Percentiles rank a stretch among this genome's conserved stretches.
phyloP scores from a whole-genome alignment of 805 yeast genomes.

The Maudiozyma turicensis region DNA sequence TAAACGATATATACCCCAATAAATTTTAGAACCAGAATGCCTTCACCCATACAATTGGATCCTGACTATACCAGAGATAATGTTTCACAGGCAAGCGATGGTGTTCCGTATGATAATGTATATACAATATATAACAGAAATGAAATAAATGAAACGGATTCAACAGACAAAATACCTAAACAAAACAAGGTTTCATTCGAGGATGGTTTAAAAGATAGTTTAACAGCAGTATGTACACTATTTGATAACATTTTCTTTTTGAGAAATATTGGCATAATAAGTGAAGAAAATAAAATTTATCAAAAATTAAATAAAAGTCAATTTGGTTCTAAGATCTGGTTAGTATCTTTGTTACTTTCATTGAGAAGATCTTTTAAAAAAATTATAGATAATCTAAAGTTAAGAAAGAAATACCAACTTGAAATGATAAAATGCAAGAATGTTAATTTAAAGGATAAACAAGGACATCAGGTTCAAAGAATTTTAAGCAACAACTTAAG shows the following conservation, averaged over 20 bases:
- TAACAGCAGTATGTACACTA: slow-evolving; percentile 18
- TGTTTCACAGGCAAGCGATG: too few species aligned
- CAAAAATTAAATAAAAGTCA: slow-evolving; percentile 19
- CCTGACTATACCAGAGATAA: too few species aligned
- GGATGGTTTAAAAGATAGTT: slow-evolving; percentile 11
- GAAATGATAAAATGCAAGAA: slow-evolving; percentile 7
- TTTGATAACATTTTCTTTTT: slow-evolving; percentile 24
- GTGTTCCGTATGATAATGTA: too few species aligned
- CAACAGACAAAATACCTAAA: background rate
- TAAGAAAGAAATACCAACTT: slow-evolving; percentile 8
- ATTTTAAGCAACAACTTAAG: background rate
- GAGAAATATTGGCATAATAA: slow-evolving; percentile 21
- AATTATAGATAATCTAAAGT: slow-evolving; percentile 5
- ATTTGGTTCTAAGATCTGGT: slow-evolving; percentile 25
- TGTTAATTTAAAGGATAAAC: background rate
- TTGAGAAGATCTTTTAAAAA: slow-evolving; percentile 12
- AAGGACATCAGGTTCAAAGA: background rate
- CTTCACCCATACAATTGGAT: too few species aligned
- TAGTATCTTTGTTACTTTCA: slow-evolving; percentile 18
- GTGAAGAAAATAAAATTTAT: slow-evolving; percentile 18
- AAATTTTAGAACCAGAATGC: too few species aligned
- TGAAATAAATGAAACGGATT: background rate
- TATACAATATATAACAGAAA: background rate
- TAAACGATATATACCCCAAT: too few species aligned
- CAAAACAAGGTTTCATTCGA: slow-evolving; percentile 7